Evolutionary conservation across 140 eudicot genomes (phyloP), one percentile per base, ranked within the genome.

Genomic region (Anethum foeniculum): DNA sequence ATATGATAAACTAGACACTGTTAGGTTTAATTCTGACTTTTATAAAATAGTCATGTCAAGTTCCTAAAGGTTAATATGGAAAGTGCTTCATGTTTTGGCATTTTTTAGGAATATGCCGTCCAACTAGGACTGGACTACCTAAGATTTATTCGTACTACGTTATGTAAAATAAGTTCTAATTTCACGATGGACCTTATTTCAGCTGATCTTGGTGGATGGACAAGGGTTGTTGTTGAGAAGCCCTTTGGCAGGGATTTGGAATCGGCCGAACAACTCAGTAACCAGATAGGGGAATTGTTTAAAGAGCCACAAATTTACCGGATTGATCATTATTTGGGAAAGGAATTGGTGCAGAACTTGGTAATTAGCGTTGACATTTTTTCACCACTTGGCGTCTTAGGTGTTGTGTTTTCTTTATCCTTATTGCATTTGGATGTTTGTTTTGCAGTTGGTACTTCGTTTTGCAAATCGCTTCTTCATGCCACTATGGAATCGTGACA

Each of bases 191-290:
- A 71, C 38, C 51, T 34, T n/a, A 71, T 76, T 88, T 14, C 89
- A 95, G 99, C 99, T 85, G 93, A 91, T 87, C 92, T 84, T 85
- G 98, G 98, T 82, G 99, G 99, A 80, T 96, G 99, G 99, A 96
- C 99, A 71, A 92, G 98, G 46, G 83, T 93, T 87, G 99, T 96
- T 44, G 97, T 96, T 25, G 99, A 96, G 88, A 96, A 96, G 93
- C 99, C 99, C 32, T 96, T 96, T 85, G 99, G 99, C 54, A 96
- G 85, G 85, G 99, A 96, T 83, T 91, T 96, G 86, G 91, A 83
- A 39, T 96, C 99, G 79, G 93, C 99, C 43, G 99, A 96, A 82
- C 85, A 96, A 84, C 94, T 96, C 25, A 96, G 98, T 87, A 71
- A 92, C 77, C 96, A 94, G 78, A 90, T 94, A 51, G 97, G 97